Percentiles rank a stretch among this genome's conserved stretches.
These are phyloP conservation scores for Sporothrix humicola DNA, from an alignment of 2,329 filamentous ascomycete genomes.

Conservation along the genomic window DNA sequence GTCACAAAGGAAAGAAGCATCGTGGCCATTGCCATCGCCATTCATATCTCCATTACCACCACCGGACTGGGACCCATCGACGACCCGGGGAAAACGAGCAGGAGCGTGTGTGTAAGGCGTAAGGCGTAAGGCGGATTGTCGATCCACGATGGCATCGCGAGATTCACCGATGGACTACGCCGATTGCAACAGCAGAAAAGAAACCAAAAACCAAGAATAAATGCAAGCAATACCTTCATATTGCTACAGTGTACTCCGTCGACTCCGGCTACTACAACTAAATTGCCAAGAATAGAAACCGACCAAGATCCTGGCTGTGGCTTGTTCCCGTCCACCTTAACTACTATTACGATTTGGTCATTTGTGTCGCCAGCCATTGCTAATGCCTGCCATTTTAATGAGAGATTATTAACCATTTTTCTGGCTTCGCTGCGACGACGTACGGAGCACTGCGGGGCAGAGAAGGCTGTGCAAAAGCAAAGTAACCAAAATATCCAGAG, in stretches of 20 bases:
- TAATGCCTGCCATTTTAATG: no score
- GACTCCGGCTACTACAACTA: background rate
- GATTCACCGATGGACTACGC: conserved; percentile 3
- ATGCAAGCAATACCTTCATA: no score
- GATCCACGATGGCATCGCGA: conserved; percentile 16
- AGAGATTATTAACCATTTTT: background rate
- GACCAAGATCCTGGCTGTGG: conserved; percentile 23
- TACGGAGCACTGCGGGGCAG: conserved; percentile 14
- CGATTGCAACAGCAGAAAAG: background rate
- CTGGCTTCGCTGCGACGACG: background rate
- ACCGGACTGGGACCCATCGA: background rate
- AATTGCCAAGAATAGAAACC: conserved; percentile 20
- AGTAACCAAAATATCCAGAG: background rate
- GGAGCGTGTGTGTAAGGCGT: background rate
- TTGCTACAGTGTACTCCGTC: background rate
- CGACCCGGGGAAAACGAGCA: background rate
- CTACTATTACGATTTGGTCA: no score
- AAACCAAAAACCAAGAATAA: background rate
- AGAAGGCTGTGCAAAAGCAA: background rate
- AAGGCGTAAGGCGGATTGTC: background rate
- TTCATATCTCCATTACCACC: background rate
- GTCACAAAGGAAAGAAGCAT: no score
- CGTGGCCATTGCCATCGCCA: background rate
- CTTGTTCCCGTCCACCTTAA: background rate
- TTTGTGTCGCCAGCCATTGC: no score